Percentiles rank a stretch among this genome's conserved stretches.
Evolutionary conservation across 2,329 filamentous ascomycete genomes (phyloP).

Genomic region (Venturia aucupariae): DNA sequence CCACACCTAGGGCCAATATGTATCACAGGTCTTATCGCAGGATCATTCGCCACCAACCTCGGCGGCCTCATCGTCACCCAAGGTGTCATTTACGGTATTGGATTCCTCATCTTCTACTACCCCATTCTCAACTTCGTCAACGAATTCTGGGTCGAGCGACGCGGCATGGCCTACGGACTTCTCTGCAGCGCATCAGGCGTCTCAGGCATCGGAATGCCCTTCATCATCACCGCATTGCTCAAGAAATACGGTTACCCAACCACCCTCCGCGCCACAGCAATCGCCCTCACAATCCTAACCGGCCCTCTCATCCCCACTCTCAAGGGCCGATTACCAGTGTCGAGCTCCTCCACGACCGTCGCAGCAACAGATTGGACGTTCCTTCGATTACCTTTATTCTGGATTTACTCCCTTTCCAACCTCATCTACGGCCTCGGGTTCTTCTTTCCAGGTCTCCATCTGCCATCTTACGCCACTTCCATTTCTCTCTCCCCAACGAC

Average conservation of each 20-base stretch:
- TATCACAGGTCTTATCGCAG: slow-evolving; percentile 24
- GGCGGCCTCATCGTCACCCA: slow-evolving; percentile 32
- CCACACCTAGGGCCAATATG: slow-evolving; percentile 8
- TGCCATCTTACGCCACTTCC: slow-evolving; percentile 9
- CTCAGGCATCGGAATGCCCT: slow-evolving; percentile 18
- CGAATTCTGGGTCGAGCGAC: slow-evolving; percentile 31
- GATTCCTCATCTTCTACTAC: slow-evolving; percentile 31
- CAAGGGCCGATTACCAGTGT: slow-evolving; percentile 2
- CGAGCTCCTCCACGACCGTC: neutral
- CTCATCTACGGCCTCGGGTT: slow-evolving; percentile 13
- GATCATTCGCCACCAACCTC: slow-evolving; percentile 28
- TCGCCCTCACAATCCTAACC: slow-evolving; percentile 8
- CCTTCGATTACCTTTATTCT: slow-evolving; percentile 9
- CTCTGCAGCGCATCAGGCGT: slow-evolving; percentile 26
- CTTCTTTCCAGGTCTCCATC: slow-evolving; percentile 13
- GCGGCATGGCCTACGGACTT: slow-evolving; percentile 32
- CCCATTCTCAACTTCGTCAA: slow-evolving; percentile 33
- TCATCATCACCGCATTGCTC: slow-evolving; percentile 10
- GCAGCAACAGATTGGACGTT: slow-evolving; percentile 9
- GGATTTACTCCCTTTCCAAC: slow-evolving; percentile 11
- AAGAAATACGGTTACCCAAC: slow-evolving; percentile 13
- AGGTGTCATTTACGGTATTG: slow-evolving; percentile 32
- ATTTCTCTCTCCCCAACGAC: neutral
- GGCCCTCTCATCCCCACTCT: slow-evolving; percentile 10
- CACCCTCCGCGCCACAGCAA: slow-evolving; percentile 10